phyloP scores from a whole-genome alignment of 1,139 yeast species.

The Yamadazyma taylorii region DNA sequence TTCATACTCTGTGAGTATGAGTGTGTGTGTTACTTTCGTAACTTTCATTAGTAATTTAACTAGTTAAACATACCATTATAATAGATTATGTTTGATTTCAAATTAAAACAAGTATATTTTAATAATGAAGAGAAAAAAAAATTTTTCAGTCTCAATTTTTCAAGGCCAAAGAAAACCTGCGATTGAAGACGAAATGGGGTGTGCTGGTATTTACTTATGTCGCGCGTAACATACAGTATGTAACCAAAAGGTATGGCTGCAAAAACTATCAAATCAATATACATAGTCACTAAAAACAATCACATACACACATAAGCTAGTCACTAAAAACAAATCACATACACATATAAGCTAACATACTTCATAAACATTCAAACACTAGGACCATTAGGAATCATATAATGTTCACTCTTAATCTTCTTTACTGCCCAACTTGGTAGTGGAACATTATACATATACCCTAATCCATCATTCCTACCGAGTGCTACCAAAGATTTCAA shows the following conservation, averaged over 20 bases:
- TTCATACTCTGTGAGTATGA: too few species aligned
- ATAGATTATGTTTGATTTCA: too few species aligned
- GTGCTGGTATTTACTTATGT: conserved; percentile 5
- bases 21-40: too few species aligned
- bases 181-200: too few species aligned
- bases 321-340: neutral
- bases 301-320: neutral
- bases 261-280: too few species aligned
- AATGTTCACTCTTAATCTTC: conserved; percentile 17
- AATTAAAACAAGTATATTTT: neutral
- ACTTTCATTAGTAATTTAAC: too few species aligned
- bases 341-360: neutral
- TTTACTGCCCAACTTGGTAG: conserved; percentile 24
- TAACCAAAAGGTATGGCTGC: too few species aligned
- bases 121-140: conserved; percentile 1
- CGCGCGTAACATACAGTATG: too few species aligned
- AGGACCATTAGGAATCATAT: conserved; percentile 10
- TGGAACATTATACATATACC: conserved; percentile 20
- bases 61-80: conserved; percentile 13
- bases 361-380: too few species aligned
- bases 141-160: conserved; percentile 6
- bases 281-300: conserved; percentile 2
- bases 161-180: too few species aligned
- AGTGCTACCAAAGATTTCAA: conserved; percentile 24
- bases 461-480: conserved; percentile 26